Percentiles rank a stretch among this genome's conserved stretches.
Conservation (phyloP, 106 monocot genomes). For the Acanthochlamys bracteata region DNA sequence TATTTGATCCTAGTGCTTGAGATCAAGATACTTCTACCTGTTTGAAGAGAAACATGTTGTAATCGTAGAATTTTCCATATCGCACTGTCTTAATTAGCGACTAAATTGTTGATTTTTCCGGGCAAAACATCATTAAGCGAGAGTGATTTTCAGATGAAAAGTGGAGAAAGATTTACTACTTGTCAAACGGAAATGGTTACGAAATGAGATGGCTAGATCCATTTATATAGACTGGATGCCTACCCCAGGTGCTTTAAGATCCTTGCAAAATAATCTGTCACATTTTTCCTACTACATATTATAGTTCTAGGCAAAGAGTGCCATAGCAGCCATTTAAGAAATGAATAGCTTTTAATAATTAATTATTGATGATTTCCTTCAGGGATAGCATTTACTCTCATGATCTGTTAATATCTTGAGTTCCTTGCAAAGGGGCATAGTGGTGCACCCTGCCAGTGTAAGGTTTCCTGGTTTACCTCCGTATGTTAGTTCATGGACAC, state of each 20-base stretch:
- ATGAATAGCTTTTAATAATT: too few relatives aligned
- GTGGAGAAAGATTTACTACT: slow-evolving; percentile 87
- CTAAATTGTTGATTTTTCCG: slow-evolving; percentile 12
- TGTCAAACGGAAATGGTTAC: slow-evolving; percentile 91
- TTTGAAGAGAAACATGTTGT: background rate
- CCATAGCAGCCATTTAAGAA: too few relatives aligned
- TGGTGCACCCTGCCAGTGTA: too few relatives aligned
- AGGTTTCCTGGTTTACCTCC: too few relatives aligned
- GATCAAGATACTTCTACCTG: too few relatives aligned
- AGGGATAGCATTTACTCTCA: too few relatives aligned
- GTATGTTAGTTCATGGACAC: too few relatives aligned
- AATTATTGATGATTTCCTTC: too few relatives aligned
- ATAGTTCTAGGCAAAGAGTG: too few relatives aligned
- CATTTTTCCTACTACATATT: background rate
- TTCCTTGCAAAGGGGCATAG: too few relatives aligned
- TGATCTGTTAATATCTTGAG: too few relatives aligned
- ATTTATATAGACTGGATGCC: slow-evolving; percentile 32
- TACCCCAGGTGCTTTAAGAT: background rate
- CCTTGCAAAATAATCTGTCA: background rate
- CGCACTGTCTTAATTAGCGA: background rate
- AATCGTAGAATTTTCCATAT: background rate
- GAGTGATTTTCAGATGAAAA: slow-evolving; percentile 80
- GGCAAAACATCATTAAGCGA: slow-evolving; percentile 73
- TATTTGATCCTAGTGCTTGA: too few relatives aligned
- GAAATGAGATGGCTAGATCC: slow-evolving; percentile 95